phyloP scores from a whole-genome alignment of 176 grass and related monocot genomes.

The Ampelocalamus luodianensis region DNA sequence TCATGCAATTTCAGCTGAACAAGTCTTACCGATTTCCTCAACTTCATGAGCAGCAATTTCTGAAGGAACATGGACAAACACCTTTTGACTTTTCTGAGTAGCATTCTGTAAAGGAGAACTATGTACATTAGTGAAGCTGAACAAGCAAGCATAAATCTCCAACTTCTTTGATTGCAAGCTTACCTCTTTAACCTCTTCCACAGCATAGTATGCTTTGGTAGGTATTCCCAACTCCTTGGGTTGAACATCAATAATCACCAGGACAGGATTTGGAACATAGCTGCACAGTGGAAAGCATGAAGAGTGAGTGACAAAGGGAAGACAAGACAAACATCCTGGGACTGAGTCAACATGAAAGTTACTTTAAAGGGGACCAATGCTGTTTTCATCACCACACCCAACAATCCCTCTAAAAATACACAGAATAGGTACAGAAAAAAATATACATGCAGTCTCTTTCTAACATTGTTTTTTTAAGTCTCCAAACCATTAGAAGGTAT shows the following conservation, averaged over 20 bases:
- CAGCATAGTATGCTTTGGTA: slow-evolving; percentile 89
- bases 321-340: slow-evolving; percentile 12
- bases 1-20: slow-evolving; percentile 9
- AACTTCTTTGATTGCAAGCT: slow-evolving; percentile 2
- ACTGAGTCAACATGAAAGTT: background rate
- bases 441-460: background rate
- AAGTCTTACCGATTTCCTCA: slow-evolving; percentile 84
- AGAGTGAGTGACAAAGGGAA: background rate
- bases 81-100: slow-evolving; percentile 97
- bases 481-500: background rate
- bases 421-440: background rate
- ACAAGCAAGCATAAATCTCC: slow-evolving; percentile 15
- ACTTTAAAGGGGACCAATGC: background rate
- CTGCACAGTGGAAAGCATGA: slow-evolving; percentile 42
- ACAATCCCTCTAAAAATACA: background rate
- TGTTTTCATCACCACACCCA: slow-evolving; percentile 4
- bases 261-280: slow-evolving; percentile 89
- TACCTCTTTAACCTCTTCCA: slow-evolving; percentile 98
- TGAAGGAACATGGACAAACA: slow-evolving; percentile 97
- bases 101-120: slow-evolving; percentile 68
- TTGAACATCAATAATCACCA: slow-evolving; percentile 99
- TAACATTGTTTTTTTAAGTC: background rate
- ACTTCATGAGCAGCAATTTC: slow-evolving; percentile 99
- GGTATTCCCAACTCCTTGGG: slow-evolving; percentile 97
- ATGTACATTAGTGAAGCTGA: slow-evolving; percentile 30